Base-by-base conservation (phyloP, 805 yeast species). In the Cyberlindnera saturnus region DNA sequence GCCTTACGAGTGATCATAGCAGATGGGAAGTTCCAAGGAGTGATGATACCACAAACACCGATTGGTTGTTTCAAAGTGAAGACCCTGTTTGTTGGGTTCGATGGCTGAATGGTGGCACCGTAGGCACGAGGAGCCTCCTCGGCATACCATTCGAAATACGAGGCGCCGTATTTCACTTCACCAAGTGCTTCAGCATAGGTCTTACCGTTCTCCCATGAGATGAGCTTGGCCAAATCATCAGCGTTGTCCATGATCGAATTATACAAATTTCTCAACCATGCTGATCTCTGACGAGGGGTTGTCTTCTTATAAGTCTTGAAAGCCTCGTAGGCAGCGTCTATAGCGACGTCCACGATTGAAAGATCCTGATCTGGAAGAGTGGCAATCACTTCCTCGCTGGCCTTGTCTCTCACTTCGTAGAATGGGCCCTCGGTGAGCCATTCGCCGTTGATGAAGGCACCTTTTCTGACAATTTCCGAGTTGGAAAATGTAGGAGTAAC, bases 71-170 rank as follows among this genome's bases (percentile, higher is more conserved):
- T 75, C 40, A 68, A 53, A 17, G 84, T 76, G 47, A 72, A 64
- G 18, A 74, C 73, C 57, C 80, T 71, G 53, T 74, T 77, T 40
- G 70, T 61, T 38, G 70, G 65, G 53, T 71, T 73, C 18, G 71
- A 46, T 9, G 83, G 79, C 52, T 75, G 82, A 44, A 77, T 77
- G 3, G 81, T 74, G 44, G 70, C 65, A 39, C 84, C 82, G 53
- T 76, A 75, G 26, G 68, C 56, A 48, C 82, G 61, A 51, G 77
- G 74, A 13, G 82, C 80, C 53, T 76, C 82, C 57, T 76, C 82
- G 29, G 95, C 72, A 59, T 80, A 90, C 96, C 97, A 90, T 58
- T 87, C 89, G 61, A 86, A 84, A 63, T 84, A 89, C 6, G 86
- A 75, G 4, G 84, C 83, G 26, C 77, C 81, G 50, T 78, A 78